These are phyloP conservation scores for Geranium brycei DNA, from an alignment of 345 rosid genomes.

Conservation along the genomic window DNA sequence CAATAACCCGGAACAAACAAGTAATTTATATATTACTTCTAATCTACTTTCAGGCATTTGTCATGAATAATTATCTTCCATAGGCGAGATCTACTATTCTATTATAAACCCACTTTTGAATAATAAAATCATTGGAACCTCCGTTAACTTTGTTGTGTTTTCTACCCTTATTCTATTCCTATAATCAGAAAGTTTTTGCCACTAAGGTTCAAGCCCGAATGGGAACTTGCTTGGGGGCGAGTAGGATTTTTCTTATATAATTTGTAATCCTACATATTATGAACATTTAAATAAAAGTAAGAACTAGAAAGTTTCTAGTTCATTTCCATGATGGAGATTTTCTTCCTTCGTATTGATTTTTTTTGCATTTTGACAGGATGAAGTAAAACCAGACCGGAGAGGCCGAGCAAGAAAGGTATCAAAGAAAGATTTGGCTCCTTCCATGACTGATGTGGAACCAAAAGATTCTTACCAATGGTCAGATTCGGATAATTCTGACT, in stretches of 20 bases:
- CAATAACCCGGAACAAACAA: background rate
- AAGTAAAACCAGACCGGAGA: conserved; percentile 21
- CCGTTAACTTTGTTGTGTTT: background rate
- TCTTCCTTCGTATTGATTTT: no score
- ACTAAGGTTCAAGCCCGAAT: no score
- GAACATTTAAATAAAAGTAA: no score
- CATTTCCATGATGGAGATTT: no score
- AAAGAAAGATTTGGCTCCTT: conserved; percentile 32
- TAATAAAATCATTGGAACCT: background rate
- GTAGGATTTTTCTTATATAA: no score
- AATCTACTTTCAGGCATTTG: background rate
- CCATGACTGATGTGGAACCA: conserved; percentile 62
- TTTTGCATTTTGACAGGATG: conserved; percentile 27
- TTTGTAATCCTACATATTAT: no score
- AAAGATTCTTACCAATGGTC: conserved; percentile 50
- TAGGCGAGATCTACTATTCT: background rate
- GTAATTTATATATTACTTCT: background rate
- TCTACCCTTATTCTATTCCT: no score
- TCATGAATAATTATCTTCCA: background rate
- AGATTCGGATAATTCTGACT: conserved; percentile 50
- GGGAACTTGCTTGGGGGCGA: no score
- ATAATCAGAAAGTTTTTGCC: no score
- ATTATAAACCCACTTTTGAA: background rate
- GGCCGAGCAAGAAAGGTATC: conserved; percentile 18
- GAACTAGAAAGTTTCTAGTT: no score